Percentiles rank a stretch among this genome's conserved stretches.
Conservation (phyloP, 2,329 filamentous ascomycete genomes). For the Aspergillus brunneoviolaceus region DNA sequence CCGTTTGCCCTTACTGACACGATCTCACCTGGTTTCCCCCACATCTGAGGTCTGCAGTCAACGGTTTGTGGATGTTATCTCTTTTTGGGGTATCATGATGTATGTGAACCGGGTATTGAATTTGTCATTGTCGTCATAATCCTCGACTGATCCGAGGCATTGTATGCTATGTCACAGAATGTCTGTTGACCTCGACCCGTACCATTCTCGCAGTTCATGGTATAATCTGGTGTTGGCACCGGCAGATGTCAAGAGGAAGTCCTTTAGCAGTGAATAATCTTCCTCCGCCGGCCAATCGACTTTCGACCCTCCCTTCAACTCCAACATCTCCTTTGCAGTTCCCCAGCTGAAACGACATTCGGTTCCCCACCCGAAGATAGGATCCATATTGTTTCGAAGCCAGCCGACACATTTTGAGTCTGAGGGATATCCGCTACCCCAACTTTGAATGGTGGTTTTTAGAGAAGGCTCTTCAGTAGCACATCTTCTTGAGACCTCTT, state of each 20-base stretch:
- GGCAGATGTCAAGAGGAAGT: slow-evolving; percentile 62
- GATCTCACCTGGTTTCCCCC: not conserved
- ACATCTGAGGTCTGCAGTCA: too few species aligned
- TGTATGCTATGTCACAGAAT: slow-evolving; percentile 49
- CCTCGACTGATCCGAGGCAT: not conserved
- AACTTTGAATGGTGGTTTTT: slow-evolving; percentile 49
- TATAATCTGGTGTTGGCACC: slow-evolving; percentile 44
- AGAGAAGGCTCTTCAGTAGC: slow-evolving; percentile 32
- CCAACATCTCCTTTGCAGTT: slow-evolving; percentile 89
- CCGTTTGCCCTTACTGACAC: not conserved
- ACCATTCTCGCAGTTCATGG: slow-evolving; percentile 77
- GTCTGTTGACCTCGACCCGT: slow-evolving; percentile 68
- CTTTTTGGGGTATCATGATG: not conserved
- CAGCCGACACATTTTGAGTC: slow-evolving; percentile 78
- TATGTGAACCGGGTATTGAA: slow-evolving; percentile 13
- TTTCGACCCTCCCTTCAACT: slow-evolving; percentile 67
- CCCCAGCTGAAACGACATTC: slow-evolving; percentile 96
- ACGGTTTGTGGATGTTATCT: too few species aligned
- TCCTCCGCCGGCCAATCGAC: slow-evolving; percentile 83
- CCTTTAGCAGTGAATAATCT: slow-evolving; percentile 69
- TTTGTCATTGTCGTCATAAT: slow-evolving; percentile 16
- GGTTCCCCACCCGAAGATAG: slow-evolving; percentile 89
- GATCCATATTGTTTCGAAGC: slow-evolving; percentile 85
- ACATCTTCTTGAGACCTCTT: slow-evolving; percentile 45
- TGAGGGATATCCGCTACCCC: slow-evolving; percentile 93